Base-by-base conservation (phyloP, 2,329 filamentous ascomycete species). In the Beauveria rudraprayagi region DNA sequence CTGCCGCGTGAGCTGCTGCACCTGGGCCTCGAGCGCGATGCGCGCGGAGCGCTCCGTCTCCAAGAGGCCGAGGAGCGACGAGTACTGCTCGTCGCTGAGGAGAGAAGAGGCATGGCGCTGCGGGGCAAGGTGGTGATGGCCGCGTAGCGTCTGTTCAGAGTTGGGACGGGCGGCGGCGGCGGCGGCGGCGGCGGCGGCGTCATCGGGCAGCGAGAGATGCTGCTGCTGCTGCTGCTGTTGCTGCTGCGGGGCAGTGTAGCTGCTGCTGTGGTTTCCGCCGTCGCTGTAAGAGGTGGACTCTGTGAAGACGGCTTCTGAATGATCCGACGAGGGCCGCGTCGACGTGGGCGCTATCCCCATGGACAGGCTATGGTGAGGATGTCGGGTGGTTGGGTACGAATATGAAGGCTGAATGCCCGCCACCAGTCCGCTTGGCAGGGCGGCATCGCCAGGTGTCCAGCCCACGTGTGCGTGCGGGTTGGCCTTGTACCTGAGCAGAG, bases 41-140 rank as follows among this genome's bases (percentile, higher is more conserved):
- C 85, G 78, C 5, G 81, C 81, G 1, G 77, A 76, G 28, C 83
- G 82, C 68, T 88, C 85, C 1, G 77, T 76, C 61, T 84, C 77
- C 28, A 87, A 74, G 60, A 86, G 75, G 17, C 77, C 75, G 30
- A 80, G 69, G 17, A 87, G 73, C 2, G 75, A 77, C 7, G 75
- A 74, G 63, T 82, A 82, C 55, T 83, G 77, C 54, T 83, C 79
- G 17, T 71, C 67, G 2, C 74, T 74, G 34, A 37, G 34, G 24
- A 78, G 71, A 1, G 69, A 62, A 8, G 69, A 70, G 7, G 67
- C 59, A 3, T 65, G 66, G 14, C 75, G 72, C 41, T 70, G 72
- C 3, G 72, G 67, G 5, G 80, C 61, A 4, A 24, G 11, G 9
- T 30, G 34, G 46, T 43, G 40, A 6, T 34, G 34, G 1, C 14